Evolutionary conservation across 495 filamentous ascomycete genomes (phyloP).

Genomic region (Lasiosphaeris hirsuta): DNA sequence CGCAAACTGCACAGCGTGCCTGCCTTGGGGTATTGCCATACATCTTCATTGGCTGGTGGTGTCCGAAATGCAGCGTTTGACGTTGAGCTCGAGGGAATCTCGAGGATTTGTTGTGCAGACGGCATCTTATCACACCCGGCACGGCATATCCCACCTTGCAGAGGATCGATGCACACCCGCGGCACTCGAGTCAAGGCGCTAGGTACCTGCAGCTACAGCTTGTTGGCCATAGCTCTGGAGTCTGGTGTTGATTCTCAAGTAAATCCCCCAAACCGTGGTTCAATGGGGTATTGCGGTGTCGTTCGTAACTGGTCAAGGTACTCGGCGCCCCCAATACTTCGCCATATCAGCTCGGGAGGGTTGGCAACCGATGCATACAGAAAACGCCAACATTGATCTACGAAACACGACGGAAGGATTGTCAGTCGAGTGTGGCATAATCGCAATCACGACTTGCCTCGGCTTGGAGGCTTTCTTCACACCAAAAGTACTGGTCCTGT

Average conservation of each 20-base stretch:
- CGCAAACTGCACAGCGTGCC: too few species aligned
- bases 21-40: too few species aligned
- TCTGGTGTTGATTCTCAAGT: too few species aligned
- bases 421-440: neutral
- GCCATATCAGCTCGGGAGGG: neutral
- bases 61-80: neutral
- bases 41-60: neutral
- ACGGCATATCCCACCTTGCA: too few species aligned
- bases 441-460: neutral
- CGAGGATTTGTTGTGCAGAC: neutral
- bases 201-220: too few species aligned
- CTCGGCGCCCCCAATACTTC: neutral
- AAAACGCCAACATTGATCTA: slow-evolving; percentile 13
- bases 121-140: neutral
- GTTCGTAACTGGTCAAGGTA: neutral
- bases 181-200: too few species aligned
- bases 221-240: too few species aligned
- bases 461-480: neutral
- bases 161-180: too few species aligned
- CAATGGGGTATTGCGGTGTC: too few species aligned
- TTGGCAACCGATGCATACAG: neutral
- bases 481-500: neutral
- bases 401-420: slow-evolving; percentile 12
- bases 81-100: neutral
- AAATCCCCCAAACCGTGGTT: too few species aligned